A percentile compares a stretch with the other conserved stretches of the same genome.
Conservation (phyloP, 352 stramenopile species). For the Elongisporangium anandrum region DNA sequence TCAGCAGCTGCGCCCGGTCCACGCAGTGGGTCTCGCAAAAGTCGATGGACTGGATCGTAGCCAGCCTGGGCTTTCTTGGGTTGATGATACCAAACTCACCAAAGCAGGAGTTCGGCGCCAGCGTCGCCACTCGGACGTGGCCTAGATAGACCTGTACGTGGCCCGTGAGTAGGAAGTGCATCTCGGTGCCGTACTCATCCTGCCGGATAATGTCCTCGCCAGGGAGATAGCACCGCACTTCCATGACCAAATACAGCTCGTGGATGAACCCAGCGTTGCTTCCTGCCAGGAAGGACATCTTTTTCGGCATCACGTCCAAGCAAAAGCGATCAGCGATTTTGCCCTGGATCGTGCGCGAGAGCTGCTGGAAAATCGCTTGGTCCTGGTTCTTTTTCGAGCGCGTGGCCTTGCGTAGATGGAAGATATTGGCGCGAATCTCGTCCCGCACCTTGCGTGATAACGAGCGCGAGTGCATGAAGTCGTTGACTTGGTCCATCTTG, state of each 20-base stretch:
- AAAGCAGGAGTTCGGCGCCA: slow-evolving; percentile 74
- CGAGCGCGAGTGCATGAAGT: slow-evolving; percentile 62
- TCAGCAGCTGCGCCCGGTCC: slow-evolving; percentile 40
- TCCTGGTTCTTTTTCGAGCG: slow-evolving; percentile 69
- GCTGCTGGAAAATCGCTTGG: slow-evolving; percentile 54
- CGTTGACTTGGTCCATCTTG: slow-evolving; percentile 77
- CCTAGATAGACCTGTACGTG: slow-evolving; percentile 70
- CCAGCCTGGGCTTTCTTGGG: slow-evolving; percentile 52
- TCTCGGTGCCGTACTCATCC: slow-evolving; percentile 76
- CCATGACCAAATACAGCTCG: slow-evolving; percentile 73
- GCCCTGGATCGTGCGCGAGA: slow-evolving; percentile 66
- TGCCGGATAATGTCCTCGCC: slow-evolving; percentile 77
- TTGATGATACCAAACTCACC: slow-evolving; percentile 81
- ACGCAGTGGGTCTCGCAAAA: slow-evolving; percentile 79
- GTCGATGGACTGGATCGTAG: slow-evolving; percentile 72
- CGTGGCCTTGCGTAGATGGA: slow-evolving; percentile 70
- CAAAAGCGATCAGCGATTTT: slow-evolving; percentile 74
- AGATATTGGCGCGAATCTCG: slow-evolving; percentile 76
- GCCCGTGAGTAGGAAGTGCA: slow-evolving; percentile 79
- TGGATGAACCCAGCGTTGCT: slow-evolving; percentile 79
- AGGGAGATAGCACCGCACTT: slow-evolving; percentile 65
- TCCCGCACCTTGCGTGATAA: slow-evolving; percentile 63
- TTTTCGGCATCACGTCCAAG: slow-evolving; percentile 60
- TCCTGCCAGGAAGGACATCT: slow-evolving; percentile 66
- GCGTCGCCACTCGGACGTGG: slow-evolving; percentile 51